Evolutionary conservation across 345 rosid species (phyloP).

Genomic region (Ceriops tagal): DNA sequence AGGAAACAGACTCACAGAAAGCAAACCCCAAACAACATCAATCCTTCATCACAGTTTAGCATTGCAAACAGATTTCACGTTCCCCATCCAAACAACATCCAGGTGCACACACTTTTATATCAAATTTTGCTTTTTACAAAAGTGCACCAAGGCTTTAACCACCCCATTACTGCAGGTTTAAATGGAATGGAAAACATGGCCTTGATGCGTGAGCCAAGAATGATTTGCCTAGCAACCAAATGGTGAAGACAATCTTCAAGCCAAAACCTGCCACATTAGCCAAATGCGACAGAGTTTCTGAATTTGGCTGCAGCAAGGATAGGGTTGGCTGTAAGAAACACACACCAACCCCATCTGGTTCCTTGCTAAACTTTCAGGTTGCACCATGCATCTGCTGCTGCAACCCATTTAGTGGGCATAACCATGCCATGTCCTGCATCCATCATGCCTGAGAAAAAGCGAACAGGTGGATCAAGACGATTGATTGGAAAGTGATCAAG

Average conservation of each 20-base stretch:
- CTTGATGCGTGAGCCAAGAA: constrained; percentile 67
- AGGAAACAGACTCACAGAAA: not conserved
- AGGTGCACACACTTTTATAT: constrained; percentile 9
- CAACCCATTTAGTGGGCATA: constrained; percentile 72
- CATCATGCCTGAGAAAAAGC: constrained; percentile 41
- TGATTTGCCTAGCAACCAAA: constrained; percentile 89
- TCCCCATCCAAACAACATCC: not conserved
- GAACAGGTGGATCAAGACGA: constrained; percentile 39
- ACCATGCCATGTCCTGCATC: constrained; percentile 44
- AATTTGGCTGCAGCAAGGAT: constrained; percentile 36
- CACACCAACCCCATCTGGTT: constrained; percentile 27
- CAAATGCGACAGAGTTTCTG: constrained; percentile 17
- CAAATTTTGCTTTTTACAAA: constrained; percentile 3
- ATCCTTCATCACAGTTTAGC: constrained; percentile 4
- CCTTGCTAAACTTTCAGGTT: constrained; percentile 51
- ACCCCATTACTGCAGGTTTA: constrained; percentile 4
- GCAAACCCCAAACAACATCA: constrained; percentile 4
- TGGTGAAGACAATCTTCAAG: constrained; percentile 24
- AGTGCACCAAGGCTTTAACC: constrained; percentile 26
- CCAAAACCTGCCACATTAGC: constrained; percentile 11
- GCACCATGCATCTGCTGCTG: constrained; percentile 57
- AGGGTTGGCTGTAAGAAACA: constrained; percentile 18
- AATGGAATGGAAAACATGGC: constrained; percentile 23
- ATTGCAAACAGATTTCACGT: constrained; percentile 3
- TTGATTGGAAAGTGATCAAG: constrained; percentile 30